Conservation (phyloP, 176 grass and related monocot genomes). For the Eleusine indica region DNA sequence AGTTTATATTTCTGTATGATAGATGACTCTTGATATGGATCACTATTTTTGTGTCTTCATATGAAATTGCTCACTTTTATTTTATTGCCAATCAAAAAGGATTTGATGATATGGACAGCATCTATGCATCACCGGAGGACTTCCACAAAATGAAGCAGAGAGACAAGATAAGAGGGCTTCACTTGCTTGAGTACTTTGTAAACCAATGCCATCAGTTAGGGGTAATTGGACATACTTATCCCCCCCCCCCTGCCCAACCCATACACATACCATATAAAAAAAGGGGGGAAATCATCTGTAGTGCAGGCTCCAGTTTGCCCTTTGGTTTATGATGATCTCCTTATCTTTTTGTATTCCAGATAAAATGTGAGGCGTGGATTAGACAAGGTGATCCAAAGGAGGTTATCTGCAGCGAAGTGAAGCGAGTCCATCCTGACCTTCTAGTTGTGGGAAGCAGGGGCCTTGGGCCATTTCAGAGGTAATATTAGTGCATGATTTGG, state of each 20-base stretch:
- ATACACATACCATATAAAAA: neutral
- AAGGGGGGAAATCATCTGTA: constrained; percentile 38
- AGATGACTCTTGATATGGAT: constrained; percentile 15
- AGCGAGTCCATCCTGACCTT: constrained; percentile 79
- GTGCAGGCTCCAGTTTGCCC: neutral
- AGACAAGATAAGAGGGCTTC: constrained; percentile 87
- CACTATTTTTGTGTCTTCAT: constrained; percentile 13
- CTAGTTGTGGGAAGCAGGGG: constrained; percentile 90
- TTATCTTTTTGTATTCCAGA: constrained; percentile 51
- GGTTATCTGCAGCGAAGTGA: constrained; percentile 84
- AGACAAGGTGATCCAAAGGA: constrained; percentile 85
- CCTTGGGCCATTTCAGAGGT: constrained; percentile 96
- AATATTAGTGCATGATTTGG: constrained; percentile 26
- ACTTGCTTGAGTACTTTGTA: constrained; percentile 93
- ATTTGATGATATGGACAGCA: constrained; percentile 96
- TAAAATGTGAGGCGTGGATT: constrained; percentile 90
- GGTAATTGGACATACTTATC: constrained; percentile 53
- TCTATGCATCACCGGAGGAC: constrained; percentile 88
- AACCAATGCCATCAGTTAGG: constrained; percentile 76
- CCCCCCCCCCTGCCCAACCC: too few species aligned
- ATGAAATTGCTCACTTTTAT: neutral
- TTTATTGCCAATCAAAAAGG: constrained; percentile 59
- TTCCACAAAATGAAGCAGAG: constrained; percentile 72
- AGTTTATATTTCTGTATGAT: constrained; percentile 12
- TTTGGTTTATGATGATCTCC: constrained; percentile 11